Evolutionary conservation across 2,329 filamentous ascomycete species (phyloP).

Genomic region (Nemania sp.): DNA sequence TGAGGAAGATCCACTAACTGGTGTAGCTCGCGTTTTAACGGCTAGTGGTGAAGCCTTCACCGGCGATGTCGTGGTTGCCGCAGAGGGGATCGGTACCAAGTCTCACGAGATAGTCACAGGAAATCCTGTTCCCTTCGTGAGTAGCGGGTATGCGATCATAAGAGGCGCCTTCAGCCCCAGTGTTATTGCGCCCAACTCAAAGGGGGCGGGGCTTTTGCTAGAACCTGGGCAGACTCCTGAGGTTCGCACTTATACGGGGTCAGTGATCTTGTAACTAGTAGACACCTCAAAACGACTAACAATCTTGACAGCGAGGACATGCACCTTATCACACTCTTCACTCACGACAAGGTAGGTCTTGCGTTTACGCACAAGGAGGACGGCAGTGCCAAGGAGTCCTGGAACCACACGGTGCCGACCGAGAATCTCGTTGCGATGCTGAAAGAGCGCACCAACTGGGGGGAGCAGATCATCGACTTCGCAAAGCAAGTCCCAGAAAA

Average conservation of each 20-base stretch:
- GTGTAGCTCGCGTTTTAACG: constrained; percentile 40
- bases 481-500: constrained; percentile 32
- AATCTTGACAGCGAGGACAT: constrained; percentile 17
- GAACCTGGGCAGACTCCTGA: constrained; percentile 28
- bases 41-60: constrained; percentile 41
- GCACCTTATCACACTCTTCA: constrained; percentile 30
- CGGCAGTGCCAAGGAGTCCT: constrained; percentile 31
- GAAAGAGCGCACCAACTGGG: constrained; percentile 28
- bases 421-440: constrained; percentile 25
- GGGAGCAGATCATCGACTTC: constrained; percentile 37
- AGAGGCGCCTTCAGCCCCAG: constrained; percentile 31
- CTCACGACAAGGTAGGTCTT: constrained; percentile 31
- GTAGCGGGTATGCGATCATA: constrained; percentile 25
- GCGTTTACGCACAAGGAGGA: constrained; percentile 35
- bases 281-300: neutral
- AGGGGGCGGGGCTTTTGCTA: constrained; percentile 23
- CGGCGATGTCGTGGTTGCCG: constrained; percentile 50
- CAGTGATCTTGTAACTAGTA: neutral
- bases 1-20: constrained; percentile 36
- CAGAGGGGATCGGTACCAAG: constrained; percentile 49
- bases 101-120: constrained; percentile 37
- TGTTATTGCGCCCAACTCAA: constrained; percentile 20
- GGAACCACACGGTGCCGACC: constrained; percentile 25
- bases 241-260: constrained; percentile 32
- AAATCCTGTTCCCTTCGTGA: constrained; percentile 14